Evolutionary conservation across 1,284 basidiomycete genomes (phyloP), one percentile per base, ranked within the genome.

Genomic region (Microbotryomycetes sp.): DNA sequence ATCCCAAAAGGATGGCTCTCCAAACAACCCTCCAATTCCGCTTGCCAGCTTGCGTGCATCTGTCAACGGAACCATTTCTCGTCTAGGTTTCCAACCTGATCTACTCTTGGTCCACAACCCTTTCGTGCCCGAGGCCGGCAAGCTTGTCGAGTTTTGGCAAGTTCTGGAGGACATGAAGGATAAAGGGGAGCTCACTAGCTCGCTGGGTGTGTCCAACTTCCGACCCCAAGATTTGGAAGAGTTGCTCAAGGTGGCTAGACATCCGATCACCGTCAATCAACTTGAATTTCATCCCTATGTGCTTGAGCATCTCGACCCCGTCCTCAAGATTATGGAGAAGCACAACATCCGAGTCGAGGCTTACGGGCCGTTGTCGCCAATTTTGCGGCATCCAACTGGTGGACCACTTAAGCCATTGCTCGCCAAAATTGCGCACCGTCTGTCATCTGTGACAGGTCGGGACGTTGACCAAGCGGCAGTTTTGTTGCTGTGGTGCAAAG

Each of bases 401-500:
- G 84, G 83, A 0, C 81, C 84, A 1, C 75, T 87, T 26, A 81
- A 83, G 61, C 70, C 77, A 1, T 74, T 82, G 42, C 72, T 87
- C 16, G 74, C 79, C 62, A 64, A 74, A 31, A 82, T 87, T 59
- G 81, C 82, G 1, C 72, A 75, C 49, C 57, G 68, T 32, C 47
- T 73, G 22, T 60, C 62, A 26, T 57, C 67, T 23, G 77, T 76
- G 19, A 72, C 74, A 1, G 80, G 80, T 15, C 73, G 76, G 46
- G 74, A 80, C 7, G 81, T 86, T 29, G 81, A 83, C 28, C 71
- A 76, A 12, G 78, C 80, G 1, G 81, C 84, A 61, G 81, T 85
- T 9, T 76, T 87, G 49, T 74, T 80, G 26, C 83, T 85, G 67
- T 87, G 85, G 84, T 71, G 83, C 16, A 68, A 81, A 49, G 80